Evolutionary conservation across 1,284 basidiomycete species (phyloP), one percentile per base, ranked within the genome.

Genomic region (Bondarzewia mesenterica): DNA sequence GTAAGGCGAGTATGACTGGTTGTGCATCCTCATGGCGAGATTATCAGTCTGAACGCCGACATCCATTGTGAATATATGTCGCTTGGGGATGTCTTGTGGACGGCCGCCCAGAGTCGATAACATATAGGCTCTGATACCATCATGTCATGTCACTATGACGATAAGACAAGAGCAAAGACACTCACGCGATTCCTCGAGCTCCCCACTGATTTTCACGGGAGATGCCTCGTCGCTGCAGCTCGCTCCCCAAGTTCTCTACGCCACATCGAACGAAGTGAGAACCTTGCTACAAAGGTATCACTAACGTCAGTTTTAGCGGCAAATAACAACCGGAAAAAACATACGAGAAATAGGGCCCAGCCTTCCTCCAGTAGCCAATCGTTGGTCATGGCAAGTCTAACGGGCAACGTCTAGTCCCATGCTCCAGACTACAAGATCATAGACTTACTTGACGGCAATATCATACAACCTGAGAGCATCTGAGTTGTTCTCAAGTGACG

Each of bases 341-440:
- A n/a, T n/a, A n/a, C n/a, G n/a, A 85, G 63, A 57, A 74, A 85
- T 27, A 84, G 61, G 18, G 73, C 80, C 75, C 77, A 81, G 14
- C 78, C 83, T 61, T 85, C 82, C 61, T 86, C 83, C 44, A 82
- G 66, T 8, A 79, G 59, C 82, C 80, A 84, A 50, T 82, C 79
- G 50, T 83, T 77, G 54, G 77, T 78, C 5, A 77, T 70, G 8
- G 81, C 77, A 20, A 80, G 68, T 54, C 80, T 83, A 46, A 16
- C 7, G 26, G 14, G n/a, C 4, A 0, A 49, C 37, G 22, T 10
- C 21, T 15, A 47, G 44, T 36, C 3, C 20, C 6, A 41, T 16
- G 7, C 16, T 23, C 12, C 16, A 18, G 5, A n/a, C 10, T 25
- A 37, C 3, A 14, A 40, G 18, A n/a, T n/a, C n/a, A 61, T 71